Evolutionary conservation across 108 stramenopile genomes (phyloP), one percentile per base, ranked within the genome.

Genomic region (Pseudonitzschia multistriata): DNA sequence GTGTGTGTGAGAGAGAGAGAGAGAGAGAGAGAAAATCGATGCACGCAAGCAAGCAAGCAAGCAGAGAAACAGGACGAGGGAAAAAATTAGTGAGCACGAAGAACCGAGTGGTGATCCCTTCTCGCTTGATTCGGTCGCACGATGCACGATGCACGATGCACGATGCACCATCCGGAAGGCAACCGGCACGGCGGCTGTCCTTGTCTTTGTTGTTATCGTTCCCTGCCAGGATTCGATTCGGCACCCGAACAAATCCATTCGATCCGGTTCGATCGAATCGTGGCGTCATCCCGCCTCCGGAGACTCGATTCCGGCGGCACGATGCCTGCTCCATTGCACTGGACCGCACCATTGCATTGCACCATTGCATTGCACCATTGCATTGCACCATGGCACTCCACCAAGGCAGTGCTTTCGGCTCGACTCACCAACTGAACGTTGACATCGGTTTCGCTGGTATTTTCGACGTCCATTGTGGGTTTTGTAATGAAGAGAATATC

Each of bases 401-500:
- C 8, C 15, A 45, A 45, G 2, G 15, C 42, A 45, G 17, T 45
- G 15, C 3, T 17, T 3, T 45, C 17, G 2, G 2, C 8, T 4
- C 22, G 27, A 75, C 74, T 49, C 40, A 75, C 74, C 50, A 75
- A 48, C 49, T 69, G 68, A 52, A 75, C 55, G 33, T 28, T 69
- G 50, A 30, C 68, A 7, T 13, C 34, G 0, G 57, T 30, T 59
- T 59, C 57, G n/a, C 31, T 75, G 52, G 52, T 69, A 22, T 75
- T 68, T 68, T 75, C 74, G 37, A 75, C 74, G 37, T 75, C 74
- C 74, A 75, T 75, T 34, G 4, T 73, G 22, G 45, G 14, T 70
- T 7, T 40, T 22, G 59, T 27, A n/a, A n/a, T n/a, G n/a, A n/a
- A n/a, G n/a, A n/a, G n/a, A n/a, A n/a, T n/a, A n/a, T n/a, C n/a